These are phyloP conservation scores for Silene uniflora DNA, from an alignment of 148 eudicot species.

Conservation along the genomic window DNA sequence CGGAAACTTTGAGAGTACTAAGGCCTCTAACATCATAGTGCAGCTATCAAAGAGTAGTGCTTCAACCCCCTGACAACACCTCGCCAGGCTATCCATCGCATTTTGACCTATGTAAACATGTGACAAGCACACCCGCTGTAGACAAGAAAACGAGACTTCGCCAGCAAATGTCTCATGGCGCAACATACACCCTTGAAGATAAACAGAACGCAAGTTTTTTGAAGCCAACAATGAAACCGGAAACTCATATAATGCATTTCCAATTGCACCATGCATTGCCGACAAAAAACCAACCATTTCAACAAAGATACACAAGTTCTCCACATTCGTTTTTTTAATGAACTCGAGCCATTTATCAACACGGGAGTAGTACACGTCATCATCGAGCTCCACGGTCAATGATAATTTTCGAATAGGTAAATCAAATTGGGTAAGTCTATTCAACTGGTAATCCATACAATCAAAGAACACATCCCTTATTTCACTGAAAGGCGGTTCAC, in stretches of 20 bases:
- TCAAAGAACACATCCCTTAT: conserved; percentile 20
- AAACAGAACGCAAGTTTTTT: neutral
- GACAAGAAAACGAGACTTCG: neutral
- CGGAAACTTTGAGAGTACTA: conserved; percentile 15
- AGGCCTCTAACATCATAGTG: neutral
- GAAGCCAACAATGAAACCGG: neutral
- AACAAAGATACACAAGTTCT: conserved; percentile 5
- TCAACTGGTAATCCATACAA: neutral
- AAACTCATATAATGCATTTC: neutral
- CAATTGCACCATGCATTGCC: neutral
- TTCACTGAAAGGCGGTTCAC: neutral
- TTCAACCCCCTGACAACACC: conserved; percentile 12
- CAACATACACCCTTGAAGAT: conserved; percentile 5
- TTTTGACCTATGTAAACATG: neutral
- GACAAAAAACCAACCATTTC: neutral
- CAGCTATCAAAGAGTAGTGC: neutral
- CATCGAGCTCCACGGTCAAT: neutral
- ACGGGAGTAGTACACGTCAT: neutral
- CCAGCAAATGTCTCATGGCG: neutral
- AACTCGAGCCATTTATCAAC: conserved; percentile 6
- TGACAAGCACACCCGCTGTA: conserved; percentile 7
- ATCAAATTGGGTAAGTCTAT: neutral
- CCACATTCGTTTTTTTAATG: neutral
- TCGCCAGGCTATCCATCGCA: neutral
- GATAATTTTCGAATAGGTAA: conserved; percentile 1